These are phyloP conservation scores for Nannochloris sp. DNA, from an alignment of 139 green algal species.

Conservation along the genomic window DNA sequence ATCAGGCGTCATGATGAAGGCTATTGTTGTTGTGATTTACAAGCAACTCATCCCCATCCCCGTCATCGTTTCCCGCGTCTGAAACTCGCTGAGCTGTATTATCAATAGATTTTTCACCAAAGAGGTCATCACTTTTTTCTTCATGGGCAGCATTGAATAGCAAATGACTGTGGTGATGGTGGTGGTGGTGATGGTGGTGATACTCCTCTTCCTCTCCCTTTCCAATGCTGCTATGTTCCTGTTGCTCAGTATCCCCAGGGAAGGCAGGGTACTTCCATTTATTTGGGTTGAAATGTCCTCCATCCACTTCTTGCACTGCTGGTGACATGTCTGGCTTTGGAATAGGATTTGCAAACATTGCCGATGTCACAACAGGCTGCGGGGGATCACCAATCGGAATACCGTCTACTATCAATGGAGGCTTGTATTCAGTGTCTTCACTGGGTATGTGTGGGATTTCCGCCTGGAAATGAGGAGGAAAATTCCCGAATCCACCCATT, in stretches of 20 bases:
- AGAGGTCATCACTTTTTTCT: too few relatives aligned
- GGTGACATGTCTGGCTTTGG: too few relatives aligned
- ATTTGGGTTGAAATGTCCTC: constrained; percentile 8
- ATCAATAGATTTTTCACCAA: too few relatives aligned
- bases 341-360: background rate
- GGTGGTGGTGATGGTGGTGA: too few relatives aligned
- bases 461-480: background rate
- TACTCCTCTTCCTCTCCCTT: constrained; percentile 3
- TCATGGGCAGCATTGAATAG: too few relatives aligned
- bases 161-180: too few relatives aligned
- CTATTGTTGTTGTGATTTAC: too few relatives aligned
- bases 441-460: background rate
- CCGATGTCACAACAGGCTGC: background rate
- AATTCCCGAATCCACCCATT: background rate
- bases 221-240: background rate
- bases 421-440: constrained; percentile 5
- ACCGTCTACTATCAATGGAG: background rate
- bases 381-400: background rate
- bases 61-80: too few relatives aligned
- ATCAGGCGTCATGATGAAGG: too few relatives aligned
- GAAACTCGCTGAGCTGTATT: too few relatives aligned
- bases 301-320: background rate
- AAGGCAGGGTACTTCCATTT: background rate
- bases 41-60: too few relatives aligned
- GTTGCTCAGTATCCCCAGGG: constrained; percentile 3